Percentiles rank a stretch among this genome's conserved stretches.
phyloP scores from a whole-genome alignment of 345 rosid genomes.

The Rhodamnia argentea region DNA sequence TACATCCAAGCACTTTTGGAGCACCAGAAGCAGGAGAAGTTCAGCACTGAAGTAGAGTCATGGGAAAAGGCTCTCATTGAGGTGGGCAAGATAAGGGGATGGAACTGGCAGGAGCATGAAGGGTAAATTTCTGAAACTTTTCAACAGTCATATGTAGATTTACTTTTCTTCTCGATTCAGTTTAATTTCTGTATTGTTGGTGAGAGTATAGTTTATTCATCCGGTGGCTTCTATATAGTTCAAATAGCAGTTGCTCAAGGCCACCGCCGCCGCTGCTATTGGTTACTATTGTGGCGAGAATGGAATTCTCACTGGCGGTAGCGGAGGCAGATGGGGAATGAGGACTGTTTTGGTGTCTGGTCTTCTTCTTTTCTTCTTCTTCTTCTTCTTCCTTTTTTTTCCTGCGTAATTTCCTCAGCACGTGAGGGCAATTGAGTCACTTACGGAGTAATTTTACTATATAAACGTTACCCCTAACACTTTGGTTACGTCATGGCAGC shows the following conservation, averaged over 20 bases:
- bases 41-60: not conserved
- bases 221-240: too few species aligned
- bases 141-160: not conserved
- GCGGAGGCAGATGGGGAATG: too few species aligned
- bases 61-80: not conserved
- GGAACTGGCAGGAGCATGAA: not conserved
- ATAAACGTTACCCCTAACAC: not conserved
- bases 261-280: too few species aligned
- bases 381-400: too few species aligned
- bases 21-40: too few species aligned
- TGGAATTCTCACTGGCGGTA: not conserved
- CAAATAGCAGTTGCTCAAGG: too few species aligned
- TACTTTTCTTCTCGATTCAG: not conserved
- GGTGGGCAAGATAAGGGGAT: not conserved
- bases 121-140: not conserved
- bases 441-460: not conserved
- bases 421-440: not conserved
- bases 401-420: too few species aligned
- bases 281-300: not conserved
- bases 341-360: too few species aligned
- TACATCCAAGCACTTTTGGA: too few species aligned
- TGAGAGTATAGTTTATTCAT: not conserved
- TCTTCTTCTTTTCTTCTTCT: too few species aligned
- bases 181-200: not conserved
- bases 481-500: not conserved